Evolutionary conservation across 192 early-diverging fungal genomes (phyloP), one percentile per base, ranked within the genome.

Genomic region (Backusella parvicylindrica): DNA sequence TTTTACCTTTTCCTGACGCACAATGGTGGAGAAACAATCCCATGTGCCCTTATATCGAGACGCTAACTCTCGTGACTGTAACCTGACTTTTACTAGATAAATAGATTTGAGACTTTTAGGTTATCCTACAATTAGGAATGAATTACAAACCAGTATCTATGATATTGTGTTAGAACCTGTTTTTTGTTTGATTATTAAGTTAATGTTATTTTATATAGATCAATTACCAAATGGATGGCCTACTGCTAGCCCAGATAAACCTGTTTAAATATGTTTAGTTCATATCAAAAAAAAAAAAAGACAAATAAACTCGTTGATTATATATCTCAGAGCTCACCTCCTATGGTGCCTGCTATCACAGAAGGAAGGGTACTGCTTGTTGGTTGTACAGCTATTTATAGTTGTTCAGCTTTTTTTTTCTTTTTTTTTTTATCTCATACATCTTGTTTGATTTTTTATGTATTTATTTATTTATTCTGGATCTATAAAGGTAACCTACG

Each of bases 201-300:
- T 23, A 33, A 66, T 2, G n/a, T 18, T 30, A 38, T 66, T 30
- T 35, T 69, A 13, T 30, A 26, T 18, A 47, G 18, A 56, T 26
- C 16, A 72, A 78, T 63, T 83, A 89, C 86, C 88, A 84, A 87
- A 89, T 70, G 88, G 88, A 79, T 89, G 88, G 56, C 88, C 88
- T 13, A 89, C 88, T 75, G 81, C 83, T 26, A 89, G 68, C 33
- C 88, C 88, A 32, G 88, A 84, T 31, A 86, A 79, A 65, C 88
- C 87, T 88, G 71, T 31, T 71, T 36, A 65, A 38, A 60, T 7
- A 23, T 5, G 3, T 26, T 60, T 60, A 40, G 21, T 28, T 13
- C 12, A 71, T 4, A 71, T 4, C 35, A 32, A 68, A 70, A 28
- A 72, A 13, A 13, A 32, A 47, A 71, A 6, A 2, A 30, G 16